Evolutionary conservation across 331 rosid genomes (phyloP), one percentile per base, ranked within the genome.

Genomic region (Arachis monticola): DNA sequence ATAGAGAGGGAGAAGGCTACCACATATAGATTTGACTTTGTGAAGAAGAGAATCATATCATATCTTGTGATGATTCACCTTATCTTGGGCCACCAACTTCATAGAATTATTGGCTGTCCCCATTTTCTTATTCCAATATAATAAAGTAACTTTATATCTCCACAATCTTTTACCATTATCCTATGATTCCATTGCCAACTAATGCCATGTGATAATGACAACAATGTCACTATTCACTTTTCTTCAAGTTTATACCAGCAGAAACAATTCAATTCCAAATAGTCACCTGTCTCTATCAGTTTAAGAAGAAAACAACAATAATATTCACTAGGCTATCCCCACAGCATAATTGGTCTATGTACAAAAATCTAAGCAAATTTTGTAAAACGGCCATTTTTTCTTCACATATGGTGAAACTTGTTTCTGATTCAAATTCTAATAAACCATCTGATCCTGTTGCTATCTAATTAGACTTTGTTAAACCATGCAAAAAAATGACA

Each of bases 401-500:
- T 44, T 11, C 13, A 17, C 44, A 5, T 2, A 11, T 11, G 9
- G 56, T 9, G 32, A 71, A 58, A 44, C 13, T 3, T 70, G 10
- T 56, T 6, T 56, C 64, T 10, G 8, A 56, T 14, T 9, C 48
- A 38, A 5, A 6, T 62, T 13, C 6, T 12, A n/a, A 38, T 4
- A 38, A 1, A 40, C 50, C 14, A 35, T 14, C 27, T n/a, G 58
- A 7, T 52, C 11, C 22, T 46, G 62, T 63, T 56, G 84, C 63
- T 46, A 76, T 47, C 30, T 35, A 35, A 35, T 35, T 1, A 51
- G 4, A 31, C 77, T 79, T 73, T 70, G 67, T 64, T 67, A 60
- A 62, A 64, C 27, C 73, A 70, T 81, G 79, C 56, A 70, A 60
- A 46, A 46, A 74, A 60, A 77, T 81, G 13, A 74, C 66, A 69